Percentiles rank a stretch among this genome's conserved stretches.
Conservation (phyloP, 1,284 basidiomycete species). For the Ceratobasidium sp. region DNA sequence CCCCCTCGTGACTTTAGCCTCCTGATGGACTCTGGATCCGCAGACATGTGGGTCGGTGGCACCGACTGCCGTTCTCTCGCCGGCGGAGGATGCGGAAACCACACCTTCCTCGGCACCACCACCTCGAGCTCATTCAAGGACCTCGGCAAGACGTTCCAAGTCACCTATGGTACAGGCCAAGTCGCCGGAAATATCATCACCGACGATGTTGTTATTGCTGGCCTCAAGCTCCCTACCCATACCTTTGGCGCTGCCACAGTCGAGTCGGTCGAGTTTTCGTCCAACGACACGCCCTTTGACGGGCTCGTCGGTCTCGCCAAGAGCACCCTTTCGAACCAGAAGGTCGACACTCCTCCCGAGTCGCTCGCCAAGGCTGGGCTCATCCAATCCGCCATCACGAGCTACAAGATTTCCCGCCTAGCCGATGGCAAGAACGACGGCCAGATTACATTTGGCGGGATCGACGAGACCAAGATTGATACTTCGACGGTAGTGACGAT, state of each 20-base stretch:
- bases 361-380: conserved; percentile 66
- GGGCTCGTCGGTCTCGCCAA: conserved; percentile 85
- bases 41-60: conserved; percentile 81
- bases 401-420: conserved; percentile 80
- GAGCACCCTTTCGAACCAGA: conserved; percentile 71
- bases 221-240: conserved; percentile 65
- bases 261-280: conserved; percentile 53
- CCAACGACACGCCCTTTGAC: conserved; percentile 65
- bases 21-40: conserved; percentile 86
- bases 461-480: conserved; percentile 75
- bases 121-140: conserved; percentile 72
- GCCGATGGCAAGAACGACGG: conserved; percentile 78
- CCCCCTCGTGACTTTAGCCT: conserved; percentile 74
- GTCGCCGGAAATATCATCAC: conserved; percentile 70
- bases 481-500: conserved; percentile 61
- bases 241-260: conserved; percentile 72
- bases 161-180: conserved; percentile 72
- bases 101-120: conserved; percentile 68
- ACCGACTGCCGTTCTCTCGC: conserved; percentile 58
- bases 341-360: conserved; percentile 75
- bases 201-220: conserved; percentile 74
- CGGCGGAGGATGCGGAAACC: conserved; percentile 58
- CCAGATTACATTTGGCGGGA: conserved; percentile 79
- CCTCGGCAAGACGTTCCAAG: conserved; percentile 62
- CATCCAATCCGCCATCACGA: conserved; percentile 73